Evolutionary conservation across 768 basidiomycete genomes (phyloP).

Genomic region (Suillus weaverae): DNA sequence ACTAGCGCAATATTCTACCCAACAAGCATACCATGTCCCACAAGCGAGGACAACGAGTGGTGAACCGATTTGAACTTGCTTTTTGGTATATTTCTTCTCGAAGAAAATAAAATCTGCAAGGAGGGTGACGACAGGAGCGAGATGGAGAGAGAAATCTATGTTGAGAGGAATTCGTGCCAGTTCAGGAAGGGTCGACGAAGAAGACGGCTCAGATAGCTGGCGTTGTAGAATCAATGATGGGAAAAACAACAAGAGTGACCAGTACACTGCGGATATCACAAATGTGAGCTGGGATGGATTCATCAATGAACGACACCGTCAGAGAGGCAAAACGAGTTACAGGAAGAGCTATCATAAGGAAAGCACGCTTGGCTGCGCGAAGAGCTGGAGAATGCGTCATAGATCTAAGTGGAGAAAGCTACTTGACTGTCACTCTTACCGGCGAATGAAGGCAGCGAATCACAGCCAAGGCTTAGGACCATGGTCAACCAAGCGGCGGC

Average conservation of each 20-base stretch:
- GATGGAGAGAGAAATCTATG: conserved; percentile 67
- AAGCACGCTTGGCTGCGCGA: conserved; percentile 51
- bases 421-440: conserved; percentile 27
- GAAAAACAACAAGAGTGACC: conserved; percentile 55
- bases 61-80: conserved; percentile 12
- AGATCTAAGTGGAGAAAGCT: background rate
- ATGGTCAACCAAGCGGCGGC: conserved; percentile 42
- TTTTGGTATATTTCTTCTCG: conserved; percentile 53
- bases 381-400: conserved; percentile 6
- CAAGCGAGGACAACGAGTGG: conserved; percentile 23
- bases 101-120: conserved; percentile 68
- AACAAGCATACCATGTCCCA: conserved; percentile 53
- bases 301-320: background rate
- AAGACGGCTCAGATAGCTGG: background rate
- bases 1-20: conserved; percentile 67
- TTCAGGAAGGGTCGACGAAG: conserved; percentile 8
- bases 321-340: conserved; percentile 34
- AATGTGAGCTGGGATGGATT: conserved; percentile 37
- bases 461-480: conserved; percentile 39
- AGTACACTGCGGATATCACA: conserved; percentile 63
- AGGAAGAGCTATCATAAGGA: conserved; percentile 67
- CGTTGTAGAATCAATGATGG: conserved; percentile 58
- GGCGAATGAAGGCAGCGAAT: conserved; percentile 38
- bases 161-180: conserved; percentile 46
- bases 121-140: conserved; percentile 56